Conservation (phyloP, 805 yeast genomes). For the Barnettozyma sp. region DNA sequence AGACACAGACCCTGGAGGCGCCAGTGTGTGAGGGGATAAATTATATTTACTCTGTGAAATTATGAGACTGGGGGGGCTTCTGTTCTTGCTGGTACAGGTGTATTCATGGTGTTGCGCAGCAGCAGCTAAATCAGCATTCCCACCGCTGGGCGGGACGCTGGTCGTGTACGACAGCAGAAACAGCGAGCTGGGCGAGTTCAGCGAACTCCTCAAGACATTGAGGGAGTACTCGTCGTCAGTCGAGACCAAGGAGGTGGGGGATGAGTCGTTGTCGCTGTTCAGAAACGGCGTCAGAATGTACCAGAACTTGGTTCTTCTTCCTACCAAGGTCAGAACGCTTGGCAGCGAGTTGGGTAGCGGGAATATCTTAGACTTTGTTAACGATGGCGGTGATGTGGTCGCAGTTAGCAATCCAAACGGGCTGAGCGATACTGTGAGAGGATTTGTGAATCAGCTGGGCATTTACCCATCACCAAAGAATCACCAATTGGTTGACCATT, state of each 20-base stretch:
- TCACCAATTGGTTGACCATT: conserved; percentile 59
- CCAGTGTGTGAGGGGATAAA: too few relatives aligned
- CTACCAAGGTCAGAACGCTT: conserved; percentile 43
- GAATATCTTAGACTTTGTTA: conserved; percentile 51
- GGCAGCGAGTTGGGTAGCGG: conserved; percentile 36
- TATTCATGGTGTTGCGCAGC: too few relatives aligned
- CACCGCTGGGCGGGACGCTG: conserved; percentile 13
- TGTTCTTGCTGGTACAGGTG: conserved; percentile 8
- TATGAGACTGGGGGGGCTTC: conserved; percentile 5
- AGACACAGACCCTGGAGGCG: too few relatives aligned
- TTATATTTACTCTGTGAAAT: neutral
- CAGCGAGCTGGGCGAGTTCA: conserved; percentile 21
- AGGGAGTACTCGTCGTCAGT: conserved; percentile 28
- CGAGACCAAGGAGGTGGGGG: conserved; percentile 22
- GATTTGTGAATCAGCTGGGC: conserved; percentile 73
- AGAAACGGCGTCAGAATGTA: conserved; percentile 39
- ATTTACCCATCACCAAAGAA: conserved; percentile 77
- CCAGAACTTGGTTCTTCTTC: conserved; percentile 54
- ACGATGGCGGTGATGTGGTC: conserved; percentile 68
- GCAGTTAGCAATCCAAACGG: conserved; percentile 48
- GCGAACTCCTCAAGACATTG: conserved; percentile 9
- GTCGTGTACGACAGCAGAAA: conserved; percentile 17
- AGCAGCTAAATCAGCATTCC: conserved; percentile 14
- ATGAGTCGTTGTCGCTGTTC: conserved; percentile 27
- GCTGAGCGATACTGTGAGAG: conserved; percentile 54